Conservation (phyloP, 169 alveolate genomes). For the Eimeria acervulina region DNA sequence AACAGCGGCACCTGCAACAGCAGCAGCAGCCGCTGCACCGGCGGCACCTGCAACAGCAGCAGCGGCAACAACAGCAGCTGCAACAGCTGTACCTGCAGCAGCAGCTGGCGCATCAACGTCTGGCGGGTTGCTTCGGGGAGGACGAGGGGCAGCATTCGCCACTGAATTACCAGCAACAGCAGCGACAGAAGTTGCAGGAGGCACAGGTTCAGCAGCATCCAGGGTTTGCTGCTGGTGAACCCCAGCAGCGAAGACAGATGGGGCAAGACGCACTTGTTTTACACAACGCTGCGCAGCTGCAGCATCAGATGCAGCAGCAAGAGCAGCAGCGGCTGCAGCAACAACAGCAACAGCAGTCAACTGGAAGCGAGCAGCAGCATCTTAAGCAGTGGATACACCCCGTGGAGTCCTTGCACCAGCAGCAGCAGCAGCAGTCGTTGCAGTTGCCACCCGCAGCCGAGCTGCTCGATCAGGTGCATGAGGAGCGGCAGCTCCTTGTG, state of each 20-base stretch:
- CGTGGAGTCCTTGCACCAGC: not conserved
- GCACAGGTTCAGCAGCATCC: not conserved
- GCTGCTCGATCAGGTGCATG: not conserved
- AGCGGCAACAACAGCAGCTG: slow-evolving; percentile 15
- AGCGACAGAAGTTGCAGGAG: not conserved
- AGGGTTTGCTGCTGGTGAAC: not conserved
- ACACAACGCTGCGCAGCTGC: not conserved
- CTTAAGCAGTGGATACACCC: not conserved
- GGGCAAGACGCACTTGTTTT: not conserved
- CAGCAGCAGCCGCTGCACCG: slow-evolving; percentile 12
- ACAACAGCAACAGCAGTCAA: not conserved
- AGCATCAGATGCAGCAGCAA: not conserved
- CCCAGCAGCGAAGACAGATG: not conserved
- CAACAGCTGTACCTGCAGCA: not conserved
- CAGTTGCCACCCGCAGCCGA: not conserved
- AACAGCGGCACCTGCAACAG: slow-evolving; percentile 22
- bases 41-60: not conserved
- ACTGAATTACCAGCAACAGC: not conserved
- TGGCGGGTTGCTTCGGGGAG: not conserved
- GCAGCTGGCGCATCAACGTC: not conserved
- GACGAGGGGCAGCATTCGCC: not conserved
- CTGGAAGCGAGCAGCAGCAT: not conserved
- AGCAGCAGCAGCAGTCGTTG: not conserved
- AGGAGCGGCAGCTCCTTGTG: not conserved
- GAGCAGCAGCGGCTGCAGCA: not conserved